Evolutionary conservation across 2,329 filamentous ascomycete species (phyloP), one percentile per base, ranked within the genome.

Genomic region (Cordyceps fumosorosea): DNA sequence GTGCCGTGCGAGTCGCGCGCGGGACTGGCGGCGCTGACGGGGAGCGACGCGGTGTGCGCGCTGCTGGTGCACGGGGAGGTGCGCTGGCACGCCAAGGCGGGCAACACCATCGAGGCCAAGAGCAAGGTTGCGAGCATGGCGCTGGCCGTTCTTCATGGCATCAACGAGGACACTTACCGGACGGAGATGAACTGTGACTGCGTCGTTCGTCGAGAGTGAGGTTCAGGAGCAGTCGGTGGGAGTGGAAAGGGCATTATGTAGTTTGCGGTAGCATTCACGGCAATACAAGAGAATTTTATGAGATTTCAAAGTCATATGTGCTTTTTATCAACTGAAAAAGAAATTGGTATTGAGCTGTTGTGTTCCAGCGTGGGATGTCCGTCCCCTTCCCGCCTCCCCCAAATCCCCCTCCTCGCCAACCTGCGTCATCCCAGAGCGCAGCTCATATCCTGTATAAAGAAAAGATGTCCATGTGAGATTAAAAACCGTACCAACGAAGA

Each of bases 61-160:
- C 81, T 96, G 8, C 80, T 96, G 70, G 81, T 97, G 16, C 93
- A 98, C 70, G 83, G 85, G 14, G 73, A 81, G 48, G 82, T 92
- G 11, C 74, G 90, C n/a, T 84, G 85, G 1, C 80, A 85, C 65
- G 84, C 80, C 1, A 77, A 80, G 42, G 84, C 84, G 1, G 83
- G 80, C 66, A 91, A 86, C 56, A 83, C 84, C 0, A 81, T 89
- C 53, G 89, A 92, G 73, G 91, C 90, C 0, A 93, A 92, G 74
- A 73, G 89, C 5, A 79, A 79, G 14, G 88, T 84, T 0, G 87
- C 88, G 14, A 83, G 85, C 66, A 76, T 77, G 64, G 87, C 86
- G 1, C 66, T 89, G 56, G 72, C 75, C 3, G 70, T 72, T 62
- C 63, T 88, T 40, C 69, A 78, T 55, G 73, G 67, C 0, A 72